phyloP scores from a whole-genome alignment of 2,329 filamentous ascomycete species.

The Clathrospora elynae region DNA sequence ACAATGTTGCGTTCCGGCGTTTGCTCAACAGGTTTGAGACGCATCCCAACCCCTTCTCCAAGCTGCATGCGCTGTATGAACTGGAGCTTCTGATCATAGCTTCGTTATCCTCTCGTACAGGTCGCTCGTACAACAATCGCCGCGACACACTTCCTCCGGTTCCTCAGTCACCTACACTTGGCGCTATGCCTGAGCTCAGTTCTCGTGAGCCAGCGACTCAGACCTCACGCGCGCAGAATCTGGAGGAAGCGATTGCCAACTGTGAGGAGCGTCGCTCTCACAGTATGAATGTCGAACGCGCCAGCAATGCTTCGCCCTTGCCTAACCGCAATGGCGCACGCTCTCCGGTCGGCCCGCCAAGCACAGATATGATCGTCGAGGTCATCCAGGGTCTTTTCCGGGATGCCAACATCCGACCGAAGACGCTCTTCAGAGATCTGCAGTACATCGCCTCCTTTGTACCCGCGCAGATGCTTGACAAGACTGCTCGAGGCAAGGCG shows the following conservation, averaged over 20 bases:
- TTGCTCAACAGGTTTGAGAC: conserved; percentile 86
- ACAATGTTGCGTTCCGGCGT: conserved; percentile 76
- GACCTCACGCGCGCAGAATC: conserved; percentile 51
- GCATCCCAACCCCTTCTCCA: conserved; percentile 84
- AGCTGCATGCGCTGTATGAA: conserved; percentile 82
- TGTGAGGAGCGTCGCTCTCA: conserved; percentile 71
- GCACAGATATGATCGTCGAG: conserved; percentile 52
- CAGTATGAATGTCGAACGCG: conserved; percentile 50
- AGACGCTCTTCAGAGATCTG: conserved; percentile 56
- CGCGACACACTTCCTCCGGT: conserved; percentile 50
- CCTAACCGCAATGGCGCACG: conserved; percentile 42
- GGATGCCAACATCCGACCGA: conserved; percentile 52
- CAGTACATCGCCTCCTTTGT: conserved; percentile 66
- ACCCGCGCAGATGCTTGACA: conserved; percentile 62
- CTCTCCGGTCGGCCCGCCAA: conserved; percentile 47
- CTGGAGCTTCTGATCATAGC: conserved; percentile 81
- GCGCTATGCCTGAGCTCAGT: conserved; percentile 52
- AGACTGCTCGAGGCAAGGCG: conserved; percentile 69
- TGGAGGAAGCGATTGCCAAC: conserved; percentile 72
- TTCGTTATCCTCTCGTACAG: conserved; percentile 66
- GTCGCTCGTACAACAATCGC: conserved; percentile 50
- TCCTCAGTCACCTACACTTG: conserved; percentile 53
- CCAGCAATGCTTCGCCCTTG: conserved; percentile 47
- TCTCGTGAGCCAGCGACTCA: conserved; percentile 52
- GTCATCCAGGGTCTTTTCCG: conserved; percentile 53